A percentile compares a stretch with the other conserved stretches of the same genome.
phyloP scores from a whole-genome alignment of 306 rosid species.

The Medicago ruthenica region DNA sequence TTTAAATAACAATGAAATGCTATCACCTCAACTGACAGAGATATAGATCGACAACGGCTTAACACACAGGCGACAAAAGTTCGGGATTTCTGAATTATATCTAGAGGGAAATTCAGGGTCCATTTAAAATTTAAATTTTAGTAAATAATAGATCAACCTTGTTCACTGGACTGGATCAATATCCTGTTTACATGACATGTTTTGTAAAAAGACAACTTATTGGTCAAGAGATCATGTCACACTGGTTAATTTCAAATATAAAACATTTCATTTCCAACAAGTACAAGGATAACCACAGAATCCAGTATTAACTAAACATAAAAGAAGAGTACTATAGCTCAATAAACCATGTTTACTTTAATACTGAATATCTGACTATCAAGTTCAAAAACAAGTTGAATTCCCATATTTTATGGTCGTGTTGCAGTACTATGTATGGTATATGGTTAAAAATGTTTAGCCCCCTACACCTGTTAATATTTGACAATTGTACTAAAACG shows the following conservation, averaged over 20 bases:
- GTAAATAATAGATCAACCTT: background rate
- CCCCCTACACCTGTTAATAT: background rate
- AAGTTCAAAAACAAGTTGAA: background rate
- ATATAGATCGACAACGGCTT: slow-evolving; percentile 18
- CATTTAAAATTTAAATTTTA: background rate
- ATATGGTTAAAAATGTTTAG: slow-evolving; percentile 4
- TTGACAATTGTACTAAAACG: background rate
- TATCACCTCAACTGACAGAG: slow-evolving; percentile 14
- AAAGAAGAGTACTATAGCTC: background rate
- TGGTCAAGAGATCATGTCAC: background rate
- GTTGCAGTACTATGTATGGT: slow-evolving; percentile 3
- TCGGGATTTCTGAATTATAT: slow-evolving; percentile 1
- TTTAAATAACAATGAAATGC: slow-evolving; percentile 29
- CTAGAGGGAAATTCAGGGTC: slow-evolving; percentile 1
- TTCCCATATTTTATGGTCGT: slow-evolving; percentile 5
- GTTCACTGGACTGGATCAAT: background rate
- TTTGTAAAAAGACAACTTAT: background rate
- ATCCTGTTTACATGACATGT: too few relatives aligned
- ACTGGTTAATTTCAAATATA: background rate
- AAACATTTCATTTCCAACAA: slow-evolving; percentile 18
- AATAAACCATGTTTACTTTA: background rate
- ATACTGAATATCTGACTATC: background rate
- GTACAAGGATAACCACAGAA: background rate
- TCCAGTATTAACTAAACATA: background rate
- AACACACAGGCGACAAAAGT: background rate